Evolutionary conservation across 129 eudicot genomes (phyloP), one percentile per base, ranked within the genome.

Genomic region (Flaveria brownii): DNA sequence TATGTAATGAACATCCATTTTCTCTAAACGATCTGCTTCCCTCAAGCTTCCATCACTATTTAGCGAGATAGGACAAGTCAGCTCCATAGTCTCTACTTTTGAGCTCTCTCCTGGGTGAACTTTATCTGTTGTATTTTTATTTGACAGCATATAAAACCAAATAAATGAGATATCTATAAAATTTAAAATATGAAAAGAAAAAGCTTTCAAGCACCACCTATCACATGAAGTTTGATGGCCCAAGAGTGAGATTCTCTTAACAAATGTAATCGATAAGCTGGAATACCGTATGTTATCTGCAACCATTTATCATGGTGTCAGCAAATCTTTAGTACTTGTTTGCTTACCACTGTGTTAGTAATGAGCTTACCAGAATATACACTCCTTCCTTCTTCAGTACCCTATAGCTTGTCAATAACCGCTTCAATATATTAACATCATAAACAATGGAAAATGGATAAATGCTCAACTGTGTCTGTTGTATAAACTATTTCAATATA

Each of bases 371-470:
- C 95, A 93, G 88, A 78, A 93, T 84, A 78, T 93, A 93, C n/a
- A 85, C 88, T 84, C 97, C 98, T 73, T 82, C 85, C 77, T 89
- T 92, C 92, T 88, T 88, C 85, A 93, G 92, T 56, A 90, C 98
- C 98, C 98, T 93, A 88, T 84, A 88, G 90, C 89, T 85, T 87
- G 88, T 83, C 87, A 92, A 81, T 86, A 90, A 90, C 93, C 88
- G 88, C 92, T 86, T 92, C 90, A 92, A 87, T 85, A 85, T 78
- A 77, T 84, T 80, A 82, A 85, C 74, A 81, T 47, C 14, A 85
- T 86, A 84, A 63, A 84, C 87, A 84, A 82, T 50, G 77, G 82
- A 79, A 84, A 83, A 81, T 39, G 70, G 12, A 77, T 66, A 73
- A 84, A 46, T 28, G 62, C 25, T 51, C 50, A 42, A 81, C 56